phyloP scores from a whole-genome alignment of 352 stramenopile species.

The Hyphochytrium catenoides region DNA sequence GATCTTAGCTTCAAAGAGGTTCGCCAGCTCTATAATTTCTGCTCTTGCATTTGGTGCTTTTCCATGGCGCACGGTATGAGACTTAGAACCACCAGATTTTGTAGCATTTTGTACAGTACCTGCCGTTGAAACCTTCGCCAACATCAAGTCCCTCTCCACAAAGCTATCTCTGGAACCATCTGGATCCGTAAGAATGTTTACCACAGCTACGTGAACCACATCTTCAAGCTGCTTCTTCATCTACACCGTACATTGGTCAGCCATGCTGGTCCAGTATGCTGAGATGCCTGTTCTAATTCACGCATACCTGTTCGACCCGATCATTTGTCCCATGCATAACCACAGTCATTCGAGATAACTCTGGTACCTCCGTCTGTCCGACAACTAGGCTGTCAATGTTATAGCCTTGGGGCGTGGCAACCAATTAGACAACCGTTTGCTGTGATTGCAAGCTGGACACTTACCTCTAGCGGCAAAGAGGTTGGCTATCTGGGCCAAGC shows the following conservation, averaged over 20 bases:
- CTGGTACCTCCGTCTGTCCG: slow-evolving; percentile 46
- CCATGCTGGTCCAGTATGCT: too few species aligned
- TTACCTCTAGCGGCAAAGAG: slow-evolving; percentile 41
- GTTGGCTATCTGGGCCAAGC: slow-evolving; percentile 58
- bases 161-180: slow-evolving; percentile 37
- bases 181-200: slow-evolving; percentile 51
- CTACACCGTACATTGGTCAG: too few species aligned
- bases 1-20: slow-evolving; percentile 57
- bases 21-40: slow-evolving; percentile 47
- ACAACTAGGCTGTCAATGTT: slow-evolving; percentile 67
- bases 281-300: too few species aligned
- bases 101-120: slow-evolving; percentile 11
- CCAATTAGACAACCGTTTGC: not conserved
- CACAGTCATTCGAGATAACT: slow-evolving; percentile 58
- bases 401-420: slow-evolving; percentile 21
- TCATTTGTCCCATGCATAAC: slow-evolving; percentile 49
- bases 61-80: slow-evolving; percentile 3
- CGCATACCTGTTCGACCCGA: slow-evolving; percentile 45
- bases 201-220: slow-evolving; percentile 53
- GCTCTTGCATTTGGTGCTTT: slow-evolving; percentile 28
- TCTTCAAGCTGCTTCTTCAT: slow-evolving; percentile 67
- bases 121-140: slow-evolving; percentile 50
- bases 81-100: too few species aligned
- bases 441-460: slow-evolving; percentile 6
- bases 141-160: slow-evolving; percentile 59